Percentiles rank a stretch among this genome's conserved stretches.
Evolutionary conservation across 1,139 yeast genomes (phyloP).

Genomic region (Torulaspora pretoriensis): DNA sequence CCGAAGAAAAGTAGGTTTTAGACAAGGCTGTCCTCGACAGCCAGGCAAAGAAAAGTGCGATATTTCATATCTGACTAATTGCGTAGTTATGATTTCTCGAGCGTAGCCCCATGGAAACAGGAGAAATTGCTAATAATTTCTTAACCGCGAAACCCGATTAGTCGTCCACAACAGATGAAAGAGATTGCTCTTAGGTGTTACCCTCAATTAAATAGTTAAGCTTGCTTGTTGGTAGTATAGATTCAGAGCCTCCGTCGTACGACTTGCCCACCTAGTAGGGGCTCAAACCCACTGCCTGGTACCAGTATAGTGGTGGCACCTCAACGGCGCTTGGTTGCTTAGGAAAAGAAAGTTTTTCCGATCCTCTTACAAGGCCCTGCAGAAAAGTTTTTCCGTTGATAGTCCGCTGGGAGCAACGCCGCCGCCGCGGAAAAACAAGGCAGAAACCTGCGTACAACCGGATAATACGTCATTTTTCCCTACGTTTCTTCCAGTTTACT

Average conservation of each 20-base stretch:
- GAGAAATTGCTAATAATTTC: no score
- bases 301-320: neutral
- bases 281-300: neutral
- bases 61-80: neutral
- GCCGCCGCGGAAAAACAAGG: slow-evolving; percentile 6
- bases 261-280: neutral
- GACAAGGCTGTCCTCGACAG: neutral
- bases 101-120: no score
- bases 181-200: no score
- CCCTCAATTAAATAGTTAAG: neutral
- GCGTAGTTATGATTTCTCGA: no score
- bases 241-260: neutral
- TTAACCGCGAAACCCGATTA: no score
- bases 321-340: neutral
- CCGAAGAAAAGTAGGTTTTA: neutral
- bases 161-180: no score
- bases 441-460: slow-evolving; percentile 2
- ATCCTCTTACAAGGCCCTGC: slow-evolving; percentile 1
- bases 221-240: neutral
- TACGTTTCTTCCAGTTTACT: neutral
- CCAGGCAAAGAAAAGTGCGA: neutral
- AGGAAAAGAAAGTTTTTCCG: slow-evolving; percentile 7
- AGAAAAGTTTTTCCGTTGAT: slow-evolving; percentile 2
- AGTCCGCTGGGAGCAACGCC: slow-evolving; percentile 9
- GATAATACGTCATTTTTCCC: slow-evolving; percentile 3